Percentiles rank a stretch among this genome's conserved stretches.
Conservation (phyloP, 2,329 filamentous ascomycete species). For the Aureobasidium sp. region DNA sequence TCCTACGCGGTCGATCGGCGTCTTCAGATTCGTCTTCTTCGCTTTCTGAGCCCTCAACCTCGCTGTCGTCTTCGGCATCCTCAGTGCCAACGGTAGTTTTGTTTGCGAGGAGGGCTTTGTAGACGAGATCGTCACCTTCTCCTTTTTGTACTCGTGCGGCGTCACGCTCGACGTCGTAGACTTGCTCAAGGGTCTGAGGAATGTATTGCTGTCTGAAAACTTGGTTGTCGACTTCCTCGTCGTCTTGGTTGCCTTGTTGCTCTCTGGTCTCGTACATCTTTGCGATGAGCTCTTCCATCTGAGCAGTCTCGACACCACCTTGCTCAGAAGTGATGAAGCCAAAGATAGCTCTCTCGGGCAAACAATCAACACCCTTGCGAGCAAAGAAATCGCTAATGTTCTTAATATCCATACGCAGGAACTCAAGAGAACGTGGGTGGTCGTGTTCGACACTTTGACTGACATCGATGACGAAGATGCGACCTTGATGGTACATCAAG, state of each 20-base stretch:
- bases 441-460: constrained; percentile 97
- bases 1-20: constrained; percentile 35
- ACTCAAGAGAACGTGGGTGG: constrained; percentile 85
- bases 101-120: constrained; percentile 74
- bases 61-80: constrained; percentile 27
- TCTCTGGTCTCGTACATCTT: constrained; percentile 56
- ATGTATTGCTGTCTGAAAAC: constrained; percentile 97
- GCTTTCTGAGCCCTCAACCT: constrained; percentile 21
- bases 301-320: constrained; percentile 54
- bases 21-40: constrained; percentile 37
- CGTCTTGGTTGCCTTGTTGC: constrained; percentile 42
- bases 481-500: constrained; percentile 75
- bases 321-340: constrained; percentile 66
- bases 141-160: constrained; percentile 68
- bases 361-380: constrained; percentile 71
- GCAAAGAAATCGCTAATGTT: constrained; percentile 92
- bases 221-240: constrained; percentile 72
- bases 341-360: constrained; percentile 75
- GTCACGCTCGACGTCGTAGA: constrained; percentile 93
- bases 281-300: constrained; percentile 56
- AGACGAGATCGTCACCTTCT: constrained; percentile 70
- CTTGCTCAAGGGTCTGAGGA: constrained; percentile 88
- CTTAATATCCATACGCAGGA: constrained; percentile 97
- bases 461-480: constrained; percentile 92
- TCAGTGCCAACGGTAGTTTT: constrained; percentile 41